phyloP scores from a whole-genome alignment of 441 rosid species.

The Hura crepitans region DNA sequence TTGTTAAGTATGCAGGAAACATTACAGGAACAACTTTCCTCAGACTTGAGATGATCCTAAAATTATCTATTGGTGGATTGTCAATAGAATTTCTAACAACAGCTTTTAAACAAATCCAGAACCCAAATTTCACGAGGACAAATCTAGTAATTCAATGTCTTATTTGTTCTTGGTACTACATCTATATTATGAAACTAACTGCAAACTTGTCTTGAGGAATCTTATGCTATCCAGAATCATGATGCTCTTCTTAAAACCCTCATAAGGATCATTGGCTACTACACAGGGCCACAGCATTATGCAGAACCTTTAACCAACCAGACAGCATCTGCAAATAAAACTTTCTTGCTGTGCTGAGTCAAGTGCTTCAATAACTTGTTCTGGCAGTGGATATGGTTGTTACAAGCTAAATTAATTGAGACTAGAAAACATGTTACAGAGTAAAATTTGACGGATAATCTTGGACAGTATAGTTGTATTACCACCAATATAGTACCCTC shows the following conservation, averaged over 20 bases:
- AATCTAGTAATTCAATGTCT: background rate
- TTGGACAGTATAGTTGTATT: background rate
- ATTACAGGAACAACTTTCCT: background rate
- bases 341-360: background rate
- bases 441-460: background rate
- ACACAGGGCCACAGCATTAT: background rate
- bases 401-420: background rate
- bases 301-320: background rate
- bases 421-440: background rate
- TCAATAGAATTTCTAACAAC: background rate
- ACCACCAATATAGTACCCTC: background rate
- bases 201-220: background rate
- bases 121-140: background rate
- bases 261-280: background rate
- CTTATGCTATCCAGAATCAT: background rate
- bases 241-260: background rate
- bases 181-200: background rate
- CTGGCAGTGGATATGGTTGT: background rate
- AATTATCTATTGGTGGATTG: background rate
- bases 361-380: background rate
- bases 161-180: background rate
- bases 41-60: background rate
- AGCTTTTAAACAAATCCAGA: background rate
- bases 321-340: constrained; percentile 9
- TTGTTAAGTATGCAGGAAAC: background rate